Base-by-base conservation (phyloP, 345 rosid genomes). In the Bretschneidera sinensis region DNA sequence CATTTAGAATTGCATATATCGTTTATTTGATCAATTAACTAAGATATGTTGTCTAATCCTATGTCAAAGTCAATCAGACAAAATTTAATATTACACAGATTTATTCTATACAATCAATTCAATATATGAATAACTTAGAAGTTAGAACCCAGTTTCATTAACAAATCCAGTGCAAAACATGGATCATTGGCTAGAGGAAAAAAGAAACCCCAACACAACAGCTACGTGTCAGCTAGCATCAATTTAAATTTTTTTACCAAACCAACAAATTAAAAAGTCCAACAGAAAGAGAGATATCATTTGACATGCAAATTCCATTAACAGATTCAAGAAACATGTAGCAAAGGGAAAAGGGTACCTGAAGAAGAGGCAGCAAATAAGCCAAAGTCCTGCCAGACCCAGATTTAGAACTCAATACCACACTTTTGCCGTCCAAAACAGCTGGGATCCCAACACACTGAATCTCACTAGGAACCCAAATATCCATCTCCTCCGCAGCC, bases 371-470 rank as follows among this genome's bases (percentile, higher is more conserved):
- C 70, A 86, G 58, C 74, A 83, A 62, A 54, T 79, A 79, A 55
- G 92, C 83, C 56, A 83, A 65, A 72, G 84, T 83, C 74, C 83
- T 83, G 6, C 81, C 88, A 54, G 86, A 83, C 21, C 84, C 86
- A 59, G 85, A 77, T 52, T 76, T 87, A 59, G 85, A 86, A 18
- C 83, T 87, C 77, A 86, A 78, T 28, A 81, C 82, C 31, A 83
- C 77, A 69, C 74, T 78, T 70, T 69, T 79, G 33, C 85, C 79
- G 28, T 81, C 87, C 78, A 86, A 62, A 24, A 81, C 58, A 54
- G 87, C 79, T 60, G 87, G 89, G 34, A 86, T 76, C 23, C 83
- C 86, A 70, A 81, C 70, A 56, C 89, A 74, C 69, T 86, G 92
- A 68, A 86, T 83, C 78, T 86, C 87, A 31, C 82, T 75, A 28